Conservation (phyloP, 352 stramenopile species). For the Globisporangium megalacanthum region DNA sequence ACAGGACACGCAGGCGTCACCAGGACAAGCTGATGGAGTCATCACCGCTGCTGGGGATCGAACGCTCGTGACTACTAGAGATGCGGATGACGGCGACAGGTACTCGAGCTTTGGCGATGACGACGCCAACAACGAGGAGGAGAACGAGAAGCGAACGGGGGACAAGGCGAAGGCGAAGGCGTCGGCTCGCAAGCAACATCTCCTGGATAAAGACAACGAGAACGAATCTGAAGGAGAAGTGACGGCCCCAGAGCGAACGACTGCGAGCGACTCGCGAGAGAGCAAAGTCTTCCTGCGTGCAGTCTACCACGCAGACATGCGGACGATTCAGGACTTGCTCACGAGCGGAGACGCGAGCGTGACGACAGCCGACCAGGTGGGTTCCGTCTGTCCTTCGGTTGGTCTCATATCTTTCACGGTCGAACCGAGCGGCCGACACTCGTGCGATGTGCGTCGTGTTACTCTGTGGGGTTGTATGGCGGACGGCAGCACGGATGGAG, state of each 20-base stretch:
- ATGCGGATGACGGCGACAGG: slow-evolving; percentile 18
- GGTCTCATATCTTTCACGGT: not conserved
- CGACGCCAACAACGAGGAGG: slow-evolving; percentile 17
- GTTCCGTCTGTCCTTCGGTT: not conserved
- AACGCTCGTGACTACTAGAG: not conserved
- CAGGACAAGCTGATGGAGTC: too few species aligned
- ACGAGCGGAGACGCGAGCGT: slow-evolving; percentile 34
- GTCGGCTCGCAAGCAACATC: slow-evolving; percentile 1
- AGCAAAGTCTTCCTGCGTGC: slow-evolving; percentile 60
- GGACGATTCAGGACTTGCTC: slow-evolving; percentile 49
- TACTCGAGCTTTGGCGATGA: slow-evolving; percentile 69
- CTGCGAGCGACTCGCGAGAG: slow-evolving; percentile 36
- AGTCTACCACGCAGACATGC: slow-evolving; percentile 54
- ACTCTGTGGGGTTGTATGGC: too few species aligned
- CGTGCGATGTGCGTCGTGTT: not conserved
- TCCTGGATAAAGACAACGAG: slow-evolving; percentile 8
- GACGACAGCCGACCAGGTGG: slow-evolving; percentile 54
- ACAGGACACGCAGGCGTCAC: slow-evolving; percentile 21
- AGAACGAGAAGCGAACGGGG: not conserved
- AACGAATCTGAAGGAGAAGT: slow-evolving; percentile 16
- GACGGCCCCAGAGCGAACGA: slow-evolving; percentile 27
- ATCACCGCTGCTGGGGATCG: too few species aligned
- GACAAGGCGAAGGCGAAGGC: not conserved
- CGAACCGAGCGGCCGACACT: not conserved
- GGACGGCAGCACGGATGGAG: slow-evolving; percentile 62